Conservation (phyloP, 768 basidiomycete species). For the Nevesoporus exiguus region DNA sequence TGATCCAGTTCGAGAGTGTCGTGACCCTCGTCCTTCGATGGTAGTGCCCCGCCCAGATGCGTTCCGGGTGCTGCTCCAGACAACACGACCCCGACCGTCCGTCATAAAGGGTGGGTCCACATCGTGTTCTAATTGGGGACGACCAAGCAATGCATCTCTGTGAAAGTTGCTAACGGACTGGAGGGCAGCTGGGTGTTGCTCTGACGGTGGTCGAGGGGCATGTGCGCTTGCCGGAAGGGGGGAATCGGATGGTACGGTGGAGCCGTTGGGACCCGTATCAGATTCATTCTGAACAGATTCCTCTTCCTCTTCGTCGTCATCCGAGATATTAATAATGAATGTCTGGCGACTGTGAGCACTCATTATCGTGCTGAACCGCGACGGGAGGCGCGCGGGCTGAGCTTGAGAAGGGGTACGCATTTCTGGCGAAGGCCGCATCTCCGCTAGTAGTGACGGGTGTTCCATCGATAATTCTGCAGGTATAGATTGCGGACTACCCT, state of each 20-base stretch:
- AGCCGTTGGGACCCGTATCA: not conserved
- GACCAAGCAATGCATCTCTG: conserved; percentile 4
- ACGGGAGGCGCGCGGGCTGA: conserved; percentile 8
- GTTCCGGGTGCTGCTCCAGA: conserved; percentile 37
- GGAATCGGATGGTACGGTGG: conserved; percentile 1
- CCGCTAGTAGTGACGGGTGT: not conserved
- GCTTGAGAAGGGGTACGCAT: conserved; percentile 1
- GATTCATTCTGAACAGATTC: not conserved
- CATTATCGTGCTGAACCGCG: conserved; percentile 28
- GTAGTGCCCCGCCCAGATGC: conserved; percentile 14
- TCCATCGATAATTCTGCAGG: conserved; percentile 3
- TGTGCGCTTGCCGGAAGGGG: not conserved
- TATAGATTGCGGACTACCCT: conserved; percentile 1
- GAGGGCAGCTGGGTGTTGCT: not conserved
- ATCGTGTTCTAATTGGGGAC: conserved; percentile 31
- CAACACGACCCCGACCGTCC: conserved; percentile 61
- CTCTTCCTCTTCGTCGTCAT: conserved; percentile 29
- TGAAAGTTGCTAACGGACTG: conserved; percentile 5
- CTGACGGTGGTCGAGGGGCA: not conserved
- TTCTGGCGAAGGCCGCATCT: conserved; percentile 10
- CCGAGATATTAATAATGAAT: conserved; percentile 33
- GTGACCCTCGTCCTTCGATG: conserved; percentile 21
- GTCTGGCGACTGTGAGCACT: conserved; percentile 21
- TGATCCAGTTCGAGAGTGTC: conserved; percentile 22
- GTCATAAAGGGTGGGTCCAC: conserved; percentile 55